These are phyloP conservation scores for Hypomontagnella submonticulosa DNA, from an alignment of 495 filamentous ascomycete species.

Conservation along the genomic window DNA sequence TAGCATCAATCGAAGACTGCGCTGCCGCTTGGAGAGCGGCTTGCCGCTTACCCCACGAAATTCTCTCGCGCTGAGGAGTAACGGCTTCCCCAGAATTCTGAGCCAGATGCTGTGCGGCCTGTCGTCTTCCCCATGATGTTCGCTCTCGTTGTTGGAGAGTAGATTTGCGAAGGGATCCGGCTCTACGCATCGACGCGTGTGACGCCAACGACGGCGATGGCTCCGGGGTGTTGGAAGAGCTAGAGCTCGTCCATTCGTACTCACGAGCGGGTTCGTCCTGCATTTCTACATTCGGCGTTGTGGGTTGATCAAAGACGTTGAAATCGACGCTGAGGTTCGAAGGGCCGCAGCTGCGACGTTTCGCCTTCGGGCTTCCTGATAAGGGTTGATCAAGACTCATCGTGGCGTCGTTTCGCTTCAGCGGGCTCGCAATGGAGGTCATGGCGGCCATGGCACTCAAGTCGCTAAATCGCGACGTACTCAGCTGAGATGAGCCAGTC, in stretches of 20 bases:
- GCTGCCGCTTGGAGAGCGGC: conserved; percentile 59
- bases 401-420: conserved; percentile 90
- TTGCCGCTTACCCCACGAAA: conserved; percentile 62
- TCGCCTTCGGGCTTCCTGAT: conserved; percentile 85
- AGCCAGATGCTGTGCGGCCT: conserved; percentile 58
- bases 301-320: conserved; percentile 74
- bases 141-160: conserved; percentile 85
- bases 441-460: conserved; percentile 48
- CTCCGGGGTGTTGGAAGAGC: conserved; percentile 46
- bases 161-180: conserved; percentile 83
- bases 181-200: conserved; percentile 58
- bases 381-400: conserved; percentile 84
- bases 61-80: conserved; percentile 51
- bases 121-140: conserved; percentile 66
- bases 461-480: conserved; percentile 59
- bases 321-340: conserved; percentile 68
- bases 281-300: conserved; percentile 53
- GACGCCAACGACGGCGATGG: conserved; percentile 44
- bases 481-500: conserved; percentile 59
- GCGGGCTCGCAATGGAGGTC: conserved; percentile 76
- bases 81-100: conserved; percentile 59
- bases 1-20: conserved; percentile 58
- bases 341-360: conserved; percentile 82
- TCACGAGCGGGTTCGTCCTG: conserved; percentile 59
- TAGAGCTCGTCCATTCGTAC: conserved; percentile 54